Evolutionary conservation across 306 rosid species (phyloP), one percentile per base, ranked within the genome.

Genomic region (Acacia confusa): DNA sequence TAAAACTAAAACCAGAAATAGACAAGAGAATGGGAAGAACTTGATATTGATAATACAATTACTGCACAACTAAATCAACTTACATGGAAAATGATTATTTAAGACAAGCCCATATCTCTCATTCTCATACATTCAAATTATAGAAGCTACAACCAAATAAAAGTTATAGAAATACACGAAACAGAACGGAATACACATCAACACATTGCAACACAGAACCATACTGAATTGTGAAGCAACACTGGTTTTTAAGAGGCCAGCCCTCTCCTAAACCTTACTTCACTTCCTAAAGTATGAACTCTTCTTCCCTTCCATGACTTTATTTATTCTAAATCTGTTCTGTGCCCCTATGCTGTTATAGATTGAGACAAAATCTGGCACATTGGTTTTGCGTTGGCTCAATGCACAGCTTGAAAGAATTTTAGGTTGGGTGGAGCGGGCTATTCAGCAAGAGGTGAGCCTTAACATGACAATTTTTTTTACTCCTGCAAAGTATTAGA

Each of bases 281-380:
- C 30, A n/a, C 13, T 57, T 57, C 14, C 30, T 0, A 22, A 57
- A 57, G 64, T 57, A 14, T 57, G 27, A 57, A 50, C 57, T 50
- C 22, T 6, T 17, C 57, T 50, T 50, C 22, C 57, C 57, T 50
- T 68, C 50, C 81, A 67, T 44, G 76, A 75, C 71, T 27, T 55
- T 66, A 36, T 77, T 63, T 58, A 61, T 77, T 82, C 75, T 82
- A 67, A 48, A 63, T 32, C 57, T 5, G 74, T 74, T 60, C 82
- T 73, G 25, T 45, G 15, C 70, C 72, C 71, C 66, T 70, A 70
- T 72, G 38, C 45, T 83, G 69, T 70, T 78, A 70, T 79, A 95
- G 99, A 93, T 95, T 88, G 99, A 92, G 86, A 84, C 93, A 25
- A 88, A 92, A 86, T 95, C 99, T 81, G 99, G 99, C 88, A 95